Percentiles rank a stretch among this genome's conserved stretches.
Evolutionary conservation across 345 rosid genomes (phyloP).

Genomic region (Eucalyptus sideroxylon): DNA sequence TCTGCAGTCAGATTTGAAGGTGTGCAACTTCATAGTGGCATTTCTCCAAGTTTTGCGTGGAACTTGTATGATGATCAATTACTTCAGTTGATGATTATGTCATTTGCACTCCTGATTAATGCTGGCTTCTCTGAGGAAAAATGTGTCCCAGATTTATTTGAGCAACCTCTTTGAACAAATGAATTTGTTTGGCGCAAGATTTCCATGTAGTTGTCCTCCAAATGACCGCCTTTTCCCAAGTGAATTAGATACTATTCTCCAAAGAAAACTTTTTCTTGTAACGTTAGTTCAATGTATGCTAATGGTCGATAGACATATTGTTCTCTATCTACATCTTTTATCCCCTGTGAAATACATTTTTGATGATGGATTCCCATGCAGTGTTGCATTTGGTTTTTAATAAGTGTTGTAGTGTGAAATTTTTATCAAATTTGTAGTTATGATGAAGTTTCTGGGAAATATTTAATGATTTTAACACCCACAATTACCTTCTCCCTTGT

Average conservation of each 20-base stretch:
- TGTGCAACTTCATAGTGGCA: slow-evolving; percentile 11
- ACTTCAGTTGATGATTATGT: neutral
- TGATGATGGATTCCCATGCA: neutral
- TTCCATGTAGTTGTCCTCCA: neutral
- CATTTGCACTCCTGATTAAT: neutral
- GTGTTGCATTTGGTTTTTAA: neutral
- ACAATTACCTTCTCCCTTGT: neutral
- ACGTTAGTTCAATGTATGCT: neutral
- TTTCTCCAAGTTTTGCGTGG: neutral
- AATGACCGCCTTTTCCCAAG: neutral
- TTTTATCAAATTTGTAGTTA: neutral
- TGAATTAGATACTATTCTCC: neutral
- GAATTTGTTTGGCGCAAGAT: neutral
- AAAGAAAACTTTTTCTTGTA: neutral
- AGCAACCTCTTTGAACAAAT: neutral
- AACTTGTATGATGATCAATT: neutral
- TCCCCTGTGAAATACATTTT: neutral
- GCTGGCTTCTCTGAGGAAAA: neutral
- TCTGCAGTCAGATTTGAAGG: slow-evolving; percentile 90
- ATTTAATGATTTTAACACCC: neutral
- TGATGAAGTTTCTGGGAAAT: neutral
- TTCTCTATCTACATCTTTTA: neutral
- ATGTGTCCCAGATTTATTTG: neutral
- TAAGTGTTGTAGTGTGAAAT: neutral
- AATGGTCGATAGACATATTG: neutral